Percentiles rank a stretch among this genome's conserved stretches.
phyloP scores from a whole-genome alignment of 2,329 filamentous ascomycete genomes.

The Bipolaris cookei region DNA sequence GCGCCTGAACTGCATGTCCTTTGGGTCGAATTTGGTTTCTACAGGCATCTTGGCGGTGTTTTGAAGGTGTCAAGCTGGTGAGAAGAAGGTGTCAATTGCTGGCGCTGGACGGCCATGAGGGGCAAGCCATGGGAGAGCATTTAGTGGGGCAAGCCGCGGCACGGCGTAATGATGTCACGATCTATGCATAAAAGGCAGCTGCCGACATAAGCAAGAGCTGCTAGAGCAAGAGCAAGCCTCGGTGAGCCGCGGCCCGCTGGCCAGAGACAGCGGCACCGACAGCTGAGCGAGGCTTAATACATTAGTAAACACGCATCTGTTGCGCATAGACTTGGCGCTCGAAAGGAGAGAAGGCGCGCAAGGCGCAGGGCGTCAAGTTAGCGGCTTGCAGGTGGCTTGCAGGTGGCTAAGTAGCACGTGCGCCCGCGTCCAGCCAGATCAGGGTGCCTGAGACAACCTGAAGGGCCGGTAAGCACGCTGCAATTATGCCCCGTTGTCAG shows the following conservation, averaged over 20 bases:
- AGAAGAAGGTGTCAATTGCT: constrained; percentile 1
- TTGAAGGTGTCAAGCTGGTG: background rate
- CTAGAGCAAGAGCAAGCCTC: background rate
- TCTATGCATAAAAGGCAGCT: background rate
- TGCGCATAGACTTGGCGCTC: background rate
- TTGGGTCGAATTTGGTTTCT: constrained; percentile 57
- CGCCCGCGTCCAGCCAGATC: background rate
- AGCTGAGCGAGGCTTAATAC: background rate
- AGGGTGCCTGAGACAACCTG: background rate
- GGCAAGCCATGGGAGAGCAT: constrained; percentile 10
- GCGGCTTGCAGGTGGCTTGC: constrained; percentile 2
- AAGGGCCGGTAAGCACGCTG: background rate
- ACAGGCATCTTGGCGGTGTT: constrained; percentile 43
- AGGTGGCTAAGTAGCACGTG: background rate
- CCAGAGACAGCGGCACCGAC: background rate
- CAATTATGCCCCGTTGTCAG: background rate
- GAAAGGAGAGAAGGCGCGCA: background rate
- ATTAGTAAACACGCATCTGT: background rate
- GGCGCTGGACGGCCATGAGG: constrained; percentile 12
- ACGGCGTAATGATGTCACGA: constrained; percentile 17
- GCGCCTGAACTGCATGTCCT: constrained; percentile 52
- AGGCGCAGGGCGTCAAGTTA: background rate
- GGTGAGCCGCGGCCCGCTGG: background rate
- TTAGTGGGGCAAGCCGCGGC: constrained; percentile 17
- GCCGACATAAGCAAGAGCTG: background rate